phyloP scores from a whole-genome alignment of 1,284 basidiomycete genomes.

The Ustilago vetiveriae region DNA sequence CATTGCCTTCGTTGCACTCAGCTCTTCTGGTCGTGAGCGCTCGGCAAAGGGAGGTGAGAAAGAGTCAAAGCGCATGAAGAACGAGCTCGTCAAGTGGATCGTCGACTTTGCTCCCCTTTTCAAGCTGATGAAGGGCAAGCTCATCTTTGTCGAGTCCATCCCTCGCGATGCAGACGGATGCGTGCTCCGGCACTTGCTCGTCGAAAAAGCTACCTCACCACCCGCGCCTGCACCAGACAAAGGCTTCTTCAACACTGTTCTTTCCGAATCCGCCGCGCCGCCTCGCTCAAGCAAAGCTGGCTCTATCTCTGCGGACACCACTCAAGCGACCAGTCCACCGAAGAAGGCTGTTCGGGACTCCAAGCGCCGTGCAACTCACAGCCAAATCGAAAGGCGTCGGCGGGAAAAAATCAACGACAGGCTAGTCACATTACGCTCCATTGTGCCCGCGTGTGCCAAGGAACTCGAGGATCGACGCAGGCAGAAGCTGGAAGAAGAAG shows the following conservation, averaged over 20 bases:
- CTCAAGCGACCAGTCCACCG: conserved; percentile 6
- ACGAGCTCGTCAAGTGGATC: conserved; percentile 36
- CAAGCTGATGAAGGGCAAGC: conserved; percentile 40
- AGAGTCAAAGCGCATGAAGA: conserved; percentile 40
- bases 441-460: conserved; percentile 61
- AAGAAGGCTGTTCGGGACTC: conserved; percentile 51
- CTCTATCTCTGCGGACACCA: not conserved
- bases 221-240: conserved; percentile 23
- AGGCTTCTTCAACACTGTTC: conserved; percentile 49
- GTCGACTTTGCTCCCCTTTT: conserved; percentile 28
- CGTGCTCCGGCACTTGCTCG: conserved; percentile 15
- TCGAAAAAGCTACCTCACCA: conserved; percentile 31
- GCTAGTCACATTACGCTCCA: conserved; percentile 59
- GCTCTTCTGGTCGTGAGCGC: conserved; percentile 24
- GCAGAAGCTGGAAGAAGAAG: conserved; percentile 50
- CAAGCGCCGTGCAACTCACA: conserved; percentile 59
- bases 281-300: conserved; percentile 10
- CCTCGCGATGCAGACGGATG: conserved; percentile 12
- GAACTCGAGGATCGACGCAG: conserved; percentile 53
- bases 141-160: conserved; percentile 41
- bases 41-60: conserved; percentile 42
- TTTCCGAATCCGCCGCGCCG: conserved; percentile 19
- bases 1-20: conserved; percentile 34
- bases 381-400: conserved; percentile 64
- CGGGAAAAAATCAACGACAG: conserved; percentile 67